Evolutionary conservation across 2,329 filamentous ascomycete genomes (phyloP).

Genomic region (Fusarium gaditjirri): DNA sequence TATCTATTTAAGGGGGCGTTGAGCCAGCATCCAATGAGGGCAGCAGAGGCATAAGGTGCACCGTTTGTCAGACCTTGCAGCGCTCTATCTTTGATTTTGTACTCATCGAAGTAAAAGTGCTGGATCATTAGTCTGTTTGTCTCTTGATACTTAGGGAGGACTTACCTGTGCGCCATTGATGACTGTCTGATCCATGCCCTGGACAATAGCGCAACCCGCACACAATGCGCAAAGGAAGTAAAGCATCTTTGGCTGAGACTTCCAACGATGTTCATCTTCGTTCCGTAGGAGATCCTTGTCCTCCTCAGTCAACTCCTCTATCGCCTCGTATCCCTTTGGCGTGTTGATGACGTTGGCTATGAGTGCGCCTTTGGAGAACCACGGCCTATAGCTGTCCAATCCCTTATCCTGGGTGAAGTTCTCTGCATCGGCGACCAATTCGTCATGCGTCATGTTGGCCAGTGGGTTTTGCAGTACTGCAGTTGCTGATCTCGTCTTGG

Average conservation of each 20-base stretch:
- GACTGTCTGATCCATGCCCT: slow-evolving; percentile 73
- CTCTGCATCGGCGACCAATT: slow-evolving; percentile 34
- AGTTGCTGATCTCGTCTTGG: not conserved
- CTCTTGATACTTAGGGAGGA: not conserved
- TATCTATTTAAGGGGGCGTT: slow-evolving; percentile 62
- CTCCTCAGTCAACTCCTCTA: slow-evolving; percentile 44
- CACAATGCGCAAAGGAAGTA: slow-evolving; percentile 45
- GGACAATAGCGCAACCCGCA: slow-evolving; percentile 60
- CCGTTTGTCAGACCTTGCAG: slow-evolving; percentile 64
- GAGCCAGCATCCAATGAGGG: slow-evolving; percentile 53
- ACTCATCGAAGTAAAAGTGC: slow-evolving; percentile 49
- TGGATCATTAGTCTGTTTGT: slow-evolving; percentile 23
- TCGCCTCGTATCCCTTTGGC: slow-evolving; percentile 35
- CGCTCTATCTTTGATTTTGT: slow-evolving; percentile 47
- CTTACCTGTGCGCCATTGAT: slow-evolving; percentile 63
- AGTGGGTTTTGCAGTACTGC: slow-evolving; percentile 39
- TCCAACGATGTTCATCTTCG: slow-evolving; percentile 68
- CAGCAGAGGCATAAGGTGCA: slow-evolving; percentile 64
- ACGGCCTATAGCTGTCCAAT: slow-evolving; percentile 51
- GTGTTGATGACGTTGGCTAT: slow-evolving; percentile 45
- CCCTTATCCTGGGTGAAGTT: slow-evolving; percentile 31
- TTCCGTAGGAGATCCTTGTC: slow-evolving; percentile 48
- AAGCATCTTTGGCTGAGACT: slow-evolving; percentile 55
- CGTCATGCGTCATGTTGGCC: slow-evolving; percentile 24
- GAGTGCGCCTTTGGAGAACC: slow-evolving; percentile 51